Evolutionary conservation across 1,139 yeast genomes (phyloP).

Genomic region (Hyphopichia burtonii): DNA sequence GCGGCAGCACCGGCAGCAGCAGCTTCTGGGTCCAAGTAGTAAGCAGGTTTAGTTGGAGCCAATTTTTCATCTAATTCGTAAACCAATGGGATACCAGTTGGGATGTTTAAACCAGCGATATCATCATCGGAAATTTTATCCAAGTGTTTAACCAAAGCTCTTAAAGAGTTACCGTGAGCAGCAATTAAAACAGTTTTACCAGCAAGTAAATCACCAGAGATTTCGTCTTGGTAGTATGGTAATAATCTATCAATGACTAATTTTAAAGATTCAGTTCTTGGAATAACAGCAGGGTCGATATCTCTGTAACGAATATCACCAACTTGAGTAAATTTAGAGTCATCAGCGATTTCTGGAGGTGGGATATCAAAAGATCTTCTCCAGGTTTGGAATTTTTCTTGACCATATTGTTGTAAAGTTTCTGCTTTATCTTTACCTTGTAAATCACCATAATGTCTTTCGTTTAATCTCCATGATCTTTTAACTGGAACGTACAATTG

Average conservation of each 20-base stretch:
- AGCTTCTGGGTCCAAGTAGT: constrained; percentile 98
- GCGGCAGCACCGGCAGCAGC: constrained; percentile 99
- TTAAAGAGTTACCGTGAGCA: constrained; percentile 98
- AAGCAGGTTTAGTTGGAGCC: constrained; percentile 89
- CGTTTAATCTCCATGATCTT: constrained; percentile 97
- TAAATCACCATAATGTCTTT: constrained; percentile 98
- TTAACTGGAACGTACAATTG: constrained; percentile 89
- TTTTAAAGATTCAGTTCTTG: constrained; percentile 93
- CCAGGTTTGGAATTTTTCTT: constrained; percentile 93
- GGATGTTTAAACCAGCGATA: constrained; percentile 92
- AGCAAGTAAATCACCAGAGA: constrained; percentile 76
- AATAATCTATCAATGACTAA: constrained; percentile 94
- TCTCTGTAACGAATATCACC: constrained; percentile 83
- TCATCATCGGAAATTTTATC: constrained; percentile 91
- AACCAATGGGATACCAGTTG: constrained; percentile 98
- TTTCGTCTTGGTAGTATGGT: constrained; percentile 97
- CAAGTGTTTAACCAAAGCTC: constrained; percentile 95
- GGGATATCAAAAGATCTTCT: constrained; percentile 98
- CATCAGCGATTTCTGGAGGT: constrained; percentile 84
- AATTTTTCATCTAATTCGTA: constrained; percentile 88
- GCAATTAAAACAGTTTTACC: constrained; percentile 92
- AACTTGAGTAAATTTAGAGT: constrained; percentile 79
- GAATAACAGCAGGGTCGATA: constrained; percentile 81
- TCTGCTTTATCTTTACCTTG: constrained; percentile 99
- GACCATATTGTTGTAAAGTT: constrained; percentile 83